Base-by-base conservation (phyloP, 805 yeast species). In the Pichia rugopelliculosa region DNA sequence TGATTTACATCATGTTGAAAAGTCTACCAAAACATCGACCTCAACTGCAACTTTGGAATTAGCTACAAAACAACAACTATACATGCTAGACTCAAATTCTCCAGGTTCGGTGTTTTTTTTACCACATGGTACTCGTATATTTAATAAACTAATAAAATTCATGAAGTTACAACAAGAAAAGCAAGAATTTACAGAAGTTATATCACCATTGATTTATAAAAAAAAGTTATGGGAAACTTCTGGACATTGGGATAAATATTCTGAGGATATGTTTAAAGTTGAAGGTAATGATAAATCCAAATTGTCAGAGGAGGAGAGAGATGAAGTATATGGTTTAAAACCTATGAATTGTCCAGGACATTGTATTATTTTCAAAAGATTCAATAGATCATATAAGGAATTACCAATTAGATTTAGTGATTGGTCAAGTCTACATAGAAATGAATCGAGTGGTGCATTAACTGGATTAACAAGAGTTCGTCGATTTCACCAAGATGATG, bases 401-500 rank as follows among this genome's bases (percentile, higher is more conserved):
- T 68, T 93, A 45, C 99, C 99, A 0, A 69, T 91, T 38, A 68
- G 97, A 54, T 76, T 76, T 54, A 81, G 95, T 21, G 99, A 93
- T 64, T 91, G 91, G 68, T 84, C 95, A 22, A 87, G 96, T 2
- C 69, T 93, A 50, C 99, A 93, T 64, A 74, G 99, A 59, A 93
- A 93, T 60, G 99, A 93, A 66, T 83, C 95, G 24, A 83, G 95
- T 48, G 99, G 99, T 3, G 95, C 98, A 1, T 73, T 93, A 20
- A 77, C 91, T 7, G 99, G 99, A 0, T 70, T 93, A 34, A 93
- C 98, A 0, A 73, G 99, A 48, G 96, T 93, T 3, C 77, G 99
- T 49, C 73, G 96, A 53, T 93, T 93, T 68, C 99, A 93, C 65
- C 99, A 93, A 68, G 99, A 93, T 65, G 99, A 93, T 64, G 98